Evolutionary conservation across 208 protist genomes (phyloP), one percentile per base, ranked within the genome.

Genomic region (Leishmania amazonensis): DNA sequence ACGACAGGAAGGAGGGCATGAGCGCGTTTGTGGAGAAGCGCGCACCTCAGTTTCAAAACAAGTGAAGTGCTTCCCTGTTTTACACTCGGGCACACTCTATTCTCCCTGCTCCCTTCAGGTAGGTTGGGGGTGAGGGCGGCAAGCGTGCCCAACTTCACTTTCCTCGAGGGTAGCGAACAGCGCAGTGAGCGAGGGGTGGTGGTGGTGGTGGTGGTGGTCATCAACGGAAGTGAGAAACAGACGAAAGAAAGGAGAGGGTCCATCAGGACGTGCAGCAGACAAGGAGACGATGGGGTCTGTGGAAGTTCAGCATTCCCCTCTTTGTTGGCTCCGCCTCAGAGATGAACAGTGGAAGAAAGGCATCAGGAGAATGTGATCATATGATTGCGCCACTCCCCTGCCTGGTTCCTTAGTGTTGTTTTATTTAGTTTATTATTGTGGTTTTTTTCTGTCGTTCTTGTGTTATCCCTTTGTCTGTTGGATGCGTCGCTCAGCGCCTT

Each of bases 1-100:
- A 93, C 64, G 98, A 99, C 81, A 87, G 95, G 76, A 93, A 97
- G 58, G 96, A 99, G 87, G 97, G 97, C 80, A 94, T 99, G 83
- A 88, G 68, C 13, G 97, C 98, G 3, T 99, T 99, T 76, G 88
- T 89, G 40, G 96, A 99, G 79, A 99, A 99, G 84, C 89, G 97
- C 47, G 85, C 88, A 17, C 95, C 98, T 31, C 78, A 89, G 24
- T 99, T 99, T 81, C 93, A 83, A 79, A 85, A 94, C 81, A 80
- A 90, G 73, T 93, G 96, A 80, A 67, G 4, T 13, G 4, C 19
- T 21, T 40, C 47, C 73, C 51, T 6, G 73, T 76, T 21, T 8
- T 28, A 5, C 17, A 21, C 73, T 62, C n/a, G 53, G 3, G 21
- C 51, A 9, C 73, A 42, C 21, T 76, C 40, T 76, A 15, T 15